Evolutionary conservation across 78 protist genomes (phyloP).

Genomic region (Andalucia godoyi): DNA sequence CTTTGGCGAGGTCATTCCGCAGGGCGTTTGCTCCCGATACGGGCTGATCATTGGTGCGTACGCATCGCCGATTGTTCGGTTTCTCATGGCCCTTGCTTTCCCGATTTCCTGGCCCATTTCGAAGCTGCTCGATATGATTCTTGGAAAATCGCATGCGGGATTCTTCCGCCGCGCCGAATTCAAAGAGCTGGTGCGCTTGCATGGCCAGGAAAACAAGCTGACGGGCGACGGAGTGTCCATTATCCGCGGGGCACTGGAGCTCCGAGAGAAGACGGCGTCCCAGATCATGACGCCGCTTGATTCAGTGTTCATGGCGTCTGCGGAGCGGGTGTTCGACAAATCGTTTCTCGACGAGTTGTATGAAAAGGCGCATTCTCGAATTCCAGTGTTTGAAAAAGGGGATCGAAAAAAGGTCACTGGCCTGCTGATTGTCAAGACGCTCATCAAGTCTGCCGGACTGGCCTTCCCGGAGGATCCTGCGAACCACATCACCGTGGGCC

Average conservation of each 20-base stretch:
- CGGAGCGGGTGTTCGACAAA: background rate
- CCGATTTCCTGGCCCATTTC: constrained; percentile 26
- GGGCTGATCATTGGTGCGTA: constrained; percentile 46
- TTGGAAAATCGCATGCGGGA: constrained; percentile 72
- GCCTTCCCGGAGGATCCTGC: too few species aligned
- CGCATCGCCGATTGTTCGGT: constrained; percentile 12
- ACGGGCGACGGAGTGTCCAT: constrained; percentile 31
- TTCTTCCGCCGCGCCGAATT: constrained; percentile 41
- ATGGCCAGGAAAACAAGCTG: constrained; percentile 15
- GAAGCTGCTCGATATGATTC: constrained; percentile 46
- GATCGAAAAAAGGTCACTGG: constrained; percentile 44
- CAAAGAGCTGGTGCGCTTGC: constrained; percentile 46
- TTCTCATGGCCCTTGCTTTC: constrained; percentile 8
- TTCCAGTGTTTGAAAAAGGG: background rate
- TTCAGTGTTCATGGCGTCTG: background rate
- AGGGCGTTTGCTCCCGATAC: constrained; percentile 34
- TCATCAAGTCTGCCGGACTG: constrained; percentile 46
- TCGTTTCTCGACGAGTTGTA: background rate
- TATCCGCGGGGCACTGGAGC: constrained; percentile 61
- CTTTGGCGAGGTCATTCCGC: constrained; percentile 64
- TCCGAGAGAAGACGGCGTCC: constrained; percentile 5
- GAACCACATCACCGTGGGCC: too few species aligned
- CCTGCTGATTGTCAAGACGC: constrained; percentile 60
- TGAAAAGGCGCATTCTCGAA: background rate
- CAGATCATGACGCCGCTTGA: constrained; percentile 4